A percentile compares a stretch with the other conserved stretches of the same genome.
These are phyloP conservation scores for Sisymbrium irio DNA, from an alignment of 345 rosid genomes.

Conservation along the genomic window DNA sequence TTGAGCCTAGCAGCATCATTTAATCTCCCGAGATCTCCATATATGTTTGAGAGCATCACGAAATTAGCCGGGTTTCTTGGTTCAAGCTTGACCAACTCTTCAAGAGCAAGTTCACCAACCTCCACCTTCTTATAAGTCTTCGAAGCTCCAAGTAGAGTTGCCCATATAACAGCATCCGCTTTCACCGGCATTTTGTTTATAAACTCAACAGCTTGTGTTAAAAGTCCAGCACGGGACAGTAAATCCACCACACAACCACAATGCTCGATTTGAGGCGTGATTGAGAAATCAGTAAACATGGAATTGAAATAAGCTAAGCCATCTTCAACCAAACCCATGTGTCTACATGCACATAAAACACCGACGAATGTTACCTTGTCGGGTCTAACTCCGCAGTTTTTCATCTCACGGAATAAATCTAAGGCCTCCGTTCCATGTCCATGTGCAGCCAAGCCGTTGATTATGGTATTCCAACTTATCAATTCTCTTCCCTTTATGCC, in stretches of 20 bases:
- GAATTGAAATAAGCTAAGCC: slow-evolving; percentile 65
- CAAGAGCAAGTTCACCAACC: slow-evolving; percentile 65
- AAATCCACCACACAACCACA: slow-evolving; percentile 85
- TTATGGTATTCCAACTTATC: slow-evolving; percentile 78
- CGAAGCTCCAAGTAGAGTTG: slow-evolving; percentile 71
- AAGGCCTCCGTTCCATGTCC: slow-evolving; percentile 70
- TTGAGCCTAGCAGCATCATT: slow-evolving; percentile 69
- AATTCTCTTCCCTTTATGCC: slow-evolving; percentile 59
- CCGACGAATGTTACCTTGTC: slow-evolving; percentile 77
- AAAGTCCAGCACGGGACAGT: slow-evolving; percentile 70
- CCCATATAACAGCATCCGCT: slow-evolving; percentile 87
- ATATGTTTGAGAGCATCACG: slow-evolving; percentile 70
- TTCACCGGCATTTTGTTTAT: slow-evolving; percentile 57
- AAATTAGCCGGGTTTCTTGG: slow-evolving; percentile 75
- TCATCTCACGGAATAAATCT: slow-evolving; percentile 58
- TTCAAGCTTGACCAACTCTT: slow-evolving; percentile 55
- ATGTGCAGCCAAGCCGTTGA: slow-evolving; percentile 66
- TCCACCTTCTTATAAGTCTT: slow-evolving; percentile 71
- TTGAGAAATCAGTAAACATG: slow-evolving; percentile 56
- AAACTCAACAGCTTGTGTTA: slow-evolving; percentile 69
- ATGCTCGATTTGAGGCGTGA: slow-evolving; percentile 75
- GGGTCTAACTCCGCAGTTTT: slow-evolving; percentile 45
- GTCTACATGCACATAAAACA: slow-evolving; percentile 66
- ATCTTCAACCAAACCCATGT: slow-evolving; percentile 70
- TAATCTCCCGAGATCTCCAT: slow-evolving; percentile 69